These are phyloP conservation scores for Xylaria curta DNA, from an alignment of 495 filamentous ascomycete genomes.

Conservation along the genomic window DNA sequence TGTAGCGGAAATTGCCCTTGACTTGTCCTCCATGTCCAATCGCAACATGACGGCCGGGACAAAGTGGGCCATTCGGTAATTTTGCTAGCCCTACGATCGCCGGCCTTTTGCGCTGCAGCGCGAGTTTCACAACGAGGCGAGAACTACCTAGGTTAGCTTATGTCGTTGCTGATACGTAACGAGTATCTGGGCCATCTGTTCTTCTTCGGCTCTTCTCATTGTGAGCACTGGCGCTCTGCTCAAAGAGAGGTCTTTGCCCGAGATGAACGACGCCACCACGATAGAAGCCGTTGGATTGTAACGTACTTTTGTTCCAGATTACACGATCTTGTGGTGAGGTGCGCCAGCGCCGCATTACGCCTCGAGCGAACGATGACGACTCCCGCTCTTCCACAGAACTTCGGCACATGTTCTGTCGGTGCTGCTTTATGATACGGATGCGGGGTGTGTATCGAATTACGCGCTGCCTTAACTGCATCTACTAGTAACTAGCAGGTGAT, in stretches of 20 bases:
- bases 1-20: not conserved
- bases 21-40: not conserved
- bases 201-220: not conserved
- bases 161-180: not conserved
- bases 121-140: not conserved
- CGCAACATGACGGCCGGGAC: not conserved
- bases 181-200: not conserved
- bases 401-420: not conserved
- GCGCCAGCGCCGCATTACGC: not conserved
- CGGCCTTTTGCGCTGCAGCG: not conserved
- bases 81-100: conserved; percentile 2
- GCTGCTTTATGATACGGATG: not conserved
- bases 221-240: not conserved
- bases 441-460: not conserved
- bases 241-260: not conserved
- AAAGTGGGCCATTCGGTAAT: not conserved
- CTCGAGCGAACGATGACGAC: not conserved
- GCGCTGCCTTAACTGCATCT: not conserved
- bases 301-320: conserved; percentile 3
- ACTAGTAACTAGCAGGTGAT: not conserved
- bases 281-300: conserved; percentile 10
- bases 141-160: not conserved
- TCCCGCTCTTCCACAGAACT: not conserved
- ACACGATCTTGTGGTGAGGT: conserved; percentile 3
- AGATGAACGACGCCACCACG: not conserved